Base-by-base conservation (phyloP, 208 protist genomes). In the Endotrypanum monterogeii region DNA sequence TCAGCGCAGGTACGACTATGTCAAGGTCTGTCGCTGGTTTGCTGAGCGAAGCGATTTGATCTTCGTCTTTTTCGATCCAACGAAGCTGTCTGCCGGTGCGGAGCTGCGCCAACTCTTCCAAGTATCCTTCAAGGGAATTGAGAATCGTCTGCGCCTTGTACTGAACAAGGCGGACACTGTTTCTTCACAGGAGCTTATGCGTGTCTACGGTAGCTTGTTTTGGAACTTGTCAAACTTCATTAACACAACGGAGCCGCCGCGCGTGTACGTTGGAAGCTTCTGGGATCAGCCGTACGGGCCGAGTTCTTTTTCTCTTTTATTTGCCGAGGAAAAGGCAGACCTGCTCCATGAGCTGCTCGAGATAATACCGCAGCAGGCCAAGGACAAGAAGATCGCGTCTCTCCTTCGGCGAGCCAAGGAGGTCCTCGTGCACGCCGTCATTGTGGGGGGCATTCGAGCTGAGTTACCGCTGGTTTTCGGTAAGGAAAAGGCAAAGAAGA, bases 161-260 rank as follows among this genome's bases (percentile, higher is more conserved):
- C 89, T 99, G 28, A 99, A 99, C 80, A 99, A 99, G 86, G 94
- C 97, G 0, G 98, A 99, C 79, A 88, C 82, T 58, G 80, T 98
- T 20, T 83, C 78, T 46, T 84, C 86, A 23, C 96, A 98, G 86
- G 94, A 98, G 84, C 87, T 99, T 14, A 97, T 99, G 92, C 73
- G 96, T 18, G 96, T 99, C 3, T 98, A 98, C 73, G 98, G 98
- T 54, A 95, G 94, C 23, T 80, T 99, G 20, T 97, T 99, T 82
- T 99, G 98, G 98, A 96, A 91, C 63, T 80, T 99, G 4, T 97
- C 95, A 23, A 98, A 95, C 74, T 89, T 99, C 14, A 85, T 99
- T 67, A 83, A 77, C 63, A 96, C 90, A 50, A 98, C 97, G 23
- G 98, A 99, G 86, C 96, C 98, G 12, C 91, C 96, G 58, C 94